Evolutionary conservation across 805 yeast genomes (phyloP).

Genomic region (Zygosaccharomyces siamensis): DNA sequence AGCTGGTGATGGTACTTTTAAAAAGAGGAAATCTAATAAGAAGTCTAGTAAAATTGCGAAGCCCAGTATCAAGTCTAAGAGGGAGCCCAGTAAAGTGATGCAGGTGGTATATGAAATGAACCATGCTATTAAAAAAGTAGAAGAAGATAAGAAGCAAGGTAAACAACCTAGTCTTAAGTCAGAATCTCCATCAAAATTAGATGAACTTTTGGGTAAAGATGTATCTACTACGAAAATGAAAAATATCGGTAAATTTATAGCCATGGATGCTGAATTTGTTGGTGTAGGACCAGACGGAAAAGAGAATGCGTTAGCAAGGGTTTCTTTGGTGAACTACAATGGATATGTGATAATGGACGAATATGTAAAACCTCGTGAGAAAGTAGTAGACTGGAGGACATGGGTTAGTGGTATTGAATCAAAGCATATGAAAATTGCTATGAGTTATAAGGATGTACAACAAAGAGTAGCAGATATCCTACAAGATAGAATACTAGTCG

Average conservation of each 20-base stretch:
- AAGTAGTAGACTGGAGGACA: conserved; percentile 87
- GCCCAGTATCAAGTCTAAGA: conserved; percentile 1
- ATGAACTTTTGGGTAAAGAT: conserved; percentile 1
- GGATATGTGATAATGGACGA: conserved; percentile 69
- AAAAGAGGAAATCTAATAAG: conserved; percentile 6
- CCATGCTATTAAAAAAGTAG: conserved; percentile 25
- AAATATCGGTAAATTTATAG: conserved; percentile 65
- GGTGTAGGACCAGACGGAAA: conserved; percentile 76
- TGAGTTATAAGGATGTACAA: conserved; percentile 64
- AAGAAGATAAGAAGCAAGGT: conserved; percentile 23
- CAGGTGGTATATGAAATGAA: conserved; percentile 32
- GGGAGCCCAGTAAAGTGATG: conserved; percentile 24
- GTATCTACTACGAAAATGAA: conserved; percentile 27
- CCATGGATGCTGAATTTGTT: conserved; percentile 93
- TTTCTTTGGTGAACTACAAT: conserved; percentile 77
- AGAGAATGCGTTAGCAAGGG: conserved; percentile 74
- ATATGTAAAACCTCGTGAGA: conserved; percentile 69
- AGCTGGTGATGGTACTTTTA: conserved; percentile 14
- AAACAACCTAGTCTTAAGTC: conserved; percentile 19
- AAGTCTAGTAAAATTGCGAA: background rate
- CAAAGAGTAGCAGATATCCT: conserved; percentile 48
- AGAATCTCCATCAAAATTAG: conserved; percentile 7
- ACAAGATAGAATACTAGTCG: conserved; percentile 58
- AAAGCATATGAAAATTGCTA: conserved; percentile 60
- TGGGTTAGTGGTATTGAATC: conserved; percentile 87